Percentiles rank a stretch among this genome's conserved stretches.
phyloP scores from a whole-genome alignment of 2,329 filamentous ascomycete genomes.

The Penicillium verrucosum region DNA sequence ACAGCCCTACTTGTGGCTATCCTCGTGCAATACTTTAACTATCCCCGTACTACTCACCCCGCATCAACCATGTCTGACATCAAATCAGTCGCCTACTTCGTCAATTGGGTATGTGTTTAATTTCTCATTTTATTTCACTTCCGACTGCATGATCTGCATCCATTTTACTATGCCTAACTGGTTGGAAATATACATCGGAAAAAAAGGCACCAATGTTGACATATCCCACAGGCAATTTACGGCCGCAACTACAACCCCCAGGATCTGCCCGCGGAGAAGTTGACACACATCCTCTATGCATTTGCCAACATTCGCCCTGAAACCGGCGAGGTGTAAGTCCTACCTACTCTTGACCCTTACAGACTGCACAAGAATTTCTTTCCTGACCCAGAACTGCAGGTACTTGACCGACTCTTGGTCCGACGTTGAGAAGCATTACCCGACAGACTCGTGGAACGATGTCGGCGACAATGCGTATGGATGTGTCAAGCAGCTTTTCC shows the following conservation, averaged over 20 bases:
- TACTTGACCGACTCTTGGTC: slow-evolving; percentile 65
- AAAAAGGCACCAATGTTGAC: neutral
- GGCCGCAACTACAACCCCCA: slow-evolving; percentile 78
- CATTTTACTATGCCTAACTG: neutral
- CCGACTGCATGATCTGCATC: neutral
- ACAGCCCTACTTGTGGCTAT: slow-evolving; percentile 15
- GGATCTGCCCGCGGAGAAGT: slow-evolving; percentile 72
- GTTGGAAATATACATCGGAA: neutral
- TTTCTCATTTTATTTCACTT: neutral
- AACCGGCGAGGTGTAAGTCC: slow-evolving; percentile 66
- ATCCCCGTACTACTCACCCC: slow-evolving; percentile 9
- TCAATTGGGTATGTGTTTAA: slow-evolving; percentile 42
- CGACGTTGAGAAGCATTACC: slow-evolving; percentile 67
- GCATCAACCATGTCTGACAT: slow-evolving; percentile 27
- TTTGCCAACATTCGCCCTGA: slow-evolving; percentile 84
- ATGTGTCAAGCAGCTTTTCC: slow-evolving; percentile 70
- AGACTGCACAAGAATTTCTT: neutral
- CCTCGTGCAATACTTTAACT: slow-evolving; percentile 15
- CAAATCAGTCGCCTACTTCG: slow-evolving; percentile 43
- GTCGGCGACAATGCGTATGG: slow-evolving; percentile 71
- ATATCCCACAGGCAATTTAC: slow-evolving; percentile 68
- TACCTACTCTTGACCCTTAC: neutral
- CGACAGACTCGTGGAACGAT: slow-evolving; percentile 65
- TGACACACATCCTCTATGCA: slow-evolving; percentile 90
- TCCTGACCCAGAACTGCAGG: slow-evolving; percentile 19